These are phyloP conservation scores for Fusarium sp. DNA, from an alignment of 2,329 filamentous ascomycete species.

Conservation along the genomic window DNA sequence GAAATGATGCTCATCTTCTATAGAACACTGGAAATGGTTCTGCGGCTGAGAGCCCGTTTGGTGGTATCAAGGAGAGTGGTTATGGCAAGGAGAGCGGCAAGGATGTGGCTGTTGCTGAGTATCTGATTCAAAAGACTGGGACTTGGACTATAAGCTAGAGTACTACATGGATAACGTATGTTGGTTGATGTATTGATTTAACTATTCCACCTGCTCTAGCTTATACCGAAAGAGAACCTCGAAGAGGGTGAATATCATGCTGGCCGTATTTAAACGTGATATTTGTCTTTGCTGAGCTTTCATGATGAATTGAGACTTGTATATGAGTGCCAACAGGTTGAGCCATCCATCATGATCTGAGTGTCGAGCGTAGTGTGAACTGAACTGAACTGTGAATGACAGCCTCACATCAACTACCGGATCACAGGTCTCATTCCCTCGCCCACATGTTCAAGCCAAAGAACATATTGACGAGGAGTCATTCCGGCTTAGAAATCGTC, in stretches of 20 bases:
- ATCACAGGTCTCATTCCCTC: background rate
- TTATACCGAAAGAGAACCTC: background rate
- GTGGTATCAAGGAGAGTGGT: conserved; percentile 11
- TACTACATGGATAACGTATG: background rate
- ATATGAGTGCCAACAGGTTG: background rate
- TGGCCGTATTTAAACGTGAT: background rate
- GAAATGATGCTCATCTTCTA: background rate
- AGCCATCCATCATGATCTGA: background rate
- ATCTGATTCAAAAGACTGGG: conserved; percentile 10
- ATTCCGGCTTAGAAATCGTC: background rate
- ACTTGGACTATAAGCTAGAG: background rate
- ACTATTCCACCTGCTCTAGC: background rate
- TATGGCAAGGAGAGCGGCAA: conserved; percentile 17
- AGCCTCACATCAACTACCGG: background rate
- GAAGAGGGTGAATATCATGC: background rate
- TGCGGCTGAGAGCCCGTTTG: conserved; percentile 11
- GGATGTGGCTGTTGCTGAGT: conserved; percentile 14
- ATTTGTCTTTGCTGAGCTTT: background rate
- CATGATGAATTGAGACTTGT: fast-evolving
- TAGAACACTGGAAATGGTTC: conserved; percentile 9
- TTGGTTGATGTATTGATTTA: background rate
- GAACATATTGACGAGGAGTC: background rate
- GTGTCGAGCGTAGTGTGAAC: background rate
- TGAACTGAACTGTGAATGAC: too few relatives aligned
- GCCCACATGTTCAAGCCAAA: background rate